A percentile compares a stretch with the other conserved stretches of the same genome.
These are phyloP conservation scores for Boeremia exigua DNA, from an alignment of 2,329 filamentous ascomycete genomes.

Conservation along the genomic window DNA sequence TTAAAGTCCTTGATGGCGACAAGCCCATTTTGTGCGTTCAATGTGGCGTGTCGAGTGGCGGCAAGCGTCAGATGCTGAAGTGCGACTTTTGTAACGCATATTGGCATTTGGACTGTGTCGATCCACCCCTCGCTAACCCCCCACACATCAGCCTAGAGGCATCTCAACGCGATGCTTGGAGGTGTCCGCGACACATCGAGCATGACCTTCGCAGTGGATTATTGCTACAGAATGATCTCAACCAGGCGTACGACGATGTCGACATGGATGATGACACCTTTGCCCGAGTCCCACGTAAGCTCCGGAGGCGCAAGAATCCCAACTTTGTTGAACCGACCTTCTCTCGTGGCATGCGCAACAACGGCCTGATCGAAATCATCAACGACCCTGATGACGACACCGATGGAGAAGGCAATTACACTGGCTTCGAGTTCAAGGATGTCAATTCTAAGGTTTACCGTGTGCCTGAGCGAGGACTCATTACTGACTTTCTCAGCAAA, in stretches of 20 bases:
- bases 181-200: constrained; percentile 85
- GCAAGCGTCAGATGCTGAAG: constrained; percentile 76
- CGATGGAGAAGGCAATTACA: constrained; percentile 50
- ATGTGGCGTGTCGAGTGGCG: constrained; percentile 71
- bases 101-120: constrained; percentile 93
- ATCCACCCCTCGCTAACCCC: constrained; percentile 80
- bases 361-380: constrained; percentile 55
- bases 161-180: constrained; percentile 74
- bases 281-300: constrained; percentile 46
- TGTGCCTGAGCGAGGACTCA: constrained; percentile 54
- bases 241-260: constrained; percentile 33
- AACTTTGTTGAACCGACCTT: constrained; percentile 56
- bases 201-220: constrained; percentile 64
- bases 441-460: constrained; percentile 51
- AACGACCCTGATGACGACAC: constrained; percentile 53
- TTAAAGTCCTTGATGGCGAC: constrained; percentile 73
- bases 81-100: constrained; percentile 82
- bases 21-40: constrained; percentile 77
- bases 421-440: constrained; percentile 36
- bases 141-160: constrained; percentile 62
- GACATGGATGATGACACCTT: constrained; percentile 37
- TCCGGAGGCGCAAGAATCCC: constrained; percentile 59
- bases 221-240: constrained; percentile 43
- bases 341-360: constrained; percentile 66
- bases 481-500: constrained; percentile 67